Evolutionary conservation across 371 early-diverging fungal genomes (phyloP), one percentile per base, ranked within the genome.

Genomic region (Mortierella sp.): DNA sequence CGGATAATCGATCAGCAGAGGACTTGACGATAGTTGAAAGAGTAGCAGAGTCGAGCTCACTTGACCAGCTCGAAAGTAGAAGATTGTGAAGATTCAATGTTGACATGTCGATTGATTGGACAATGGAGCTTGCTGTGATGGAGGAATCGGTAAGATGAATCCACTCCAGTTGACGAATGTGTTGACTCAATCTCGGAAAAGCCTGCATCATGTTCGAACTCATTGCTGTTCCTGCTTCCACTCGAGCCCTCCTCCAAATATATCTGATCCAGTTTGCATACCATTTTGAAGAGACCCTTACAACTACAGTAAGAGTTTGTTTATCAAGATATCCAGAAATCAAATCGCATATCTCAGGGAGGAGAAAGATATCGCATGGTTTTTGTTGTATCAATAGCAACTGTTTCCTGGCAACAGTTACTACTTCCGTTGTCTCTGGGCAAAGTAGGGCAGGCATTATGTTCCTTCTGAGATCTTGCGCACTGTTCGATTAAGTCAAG

Each of bases 161-260:
- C 73, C 73, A 78, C 19, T 72, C 70, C 26, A 78, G 47, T 15
- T 68, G 73, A 10, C 70, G 79, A 57, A 78, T 78, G 47, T 69
- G 70, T 1, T 53, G 32, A 42, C 74, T 66, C 49, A 78, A 26
- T 42, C 59, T 66, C 0, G 73, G 63, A 32, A 78, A 68, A 5
- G 66, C 64, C 15, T 70, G 59, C 42, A 62, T 26, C 76, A 70
- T 51, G 22, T 66, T 55, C 42, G 28, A 35, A 56, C 53, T 35
- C 37, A 56, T 54, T 17, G n/a, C n/a, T 6, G 64, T 43, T 54
- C 68, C 70, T 63, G 76, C 42, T 29, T 76, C 70, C 26, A 76
- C 51, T 62, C 68, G 70, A 34, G 66, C 65, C 40, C 42, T 43
- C 10, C 45, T 62, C 80, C 80, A 80, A 23, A 80, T 64, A 40